phyloP scores from a whole-genome alignment of 2,329 filamentous ascomycete species.

The Colletotrichum sidae region DNA sequence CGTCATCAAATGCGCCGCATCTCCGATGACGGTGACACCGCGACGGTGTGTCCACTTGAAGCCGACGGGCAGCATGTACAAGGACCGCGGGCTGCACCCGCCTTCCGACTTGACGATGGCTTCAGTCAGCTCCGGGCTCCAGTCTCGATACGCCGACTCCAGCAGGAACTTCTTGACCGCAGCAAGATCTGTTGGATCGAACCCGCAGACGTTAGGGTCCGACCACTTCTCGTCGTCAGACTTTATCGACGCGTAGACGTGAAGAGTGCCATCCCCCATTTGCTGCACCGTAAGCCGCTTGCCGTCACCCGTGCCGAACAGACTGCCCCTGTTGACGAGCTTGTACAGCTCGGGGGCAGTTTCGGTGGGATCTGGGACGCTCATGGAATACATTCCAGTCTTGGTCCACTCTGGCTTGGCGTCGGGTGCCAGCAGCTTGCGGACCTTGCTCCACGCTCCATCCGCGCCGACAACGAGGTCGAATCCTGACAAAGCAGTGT shows the following conservation, averaged over 20 bases:
- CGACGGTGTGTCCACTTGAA: conserved; percentile 58
- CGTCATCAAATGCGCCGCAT: conserved; percentile 71
- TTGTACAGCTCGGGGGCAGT: conserved; percentile 56
- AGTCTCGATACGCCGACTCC: conserved; percentile 50
- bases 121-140: conserved; percentile 54
- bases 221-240: conserved; percentile 53
- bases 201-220: conserved; percentile 52
- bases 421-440: conserved; percentile 49
- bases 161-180: conserved; percentile 53
- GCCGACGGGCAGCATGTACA: conserved; percentile 66
- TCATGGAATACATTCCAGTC: conserved; percentile 56
- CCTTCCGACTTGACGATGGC: conserved; percentile 55
- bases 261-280: conserved; percentile 61
- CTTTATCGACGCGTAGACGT: conserved; percentile 51
- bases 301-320: conserved; percentile 58
- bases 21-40: conserved; percentile 67
- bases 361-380: conserved; percentile 53
- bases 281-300: conserved; percentile 53
- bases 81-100: conserved; percentile 52
- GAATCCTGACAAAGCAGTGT: conserved; percentile 50
- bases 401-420: conserved; percentile 59
- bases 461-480: conserved; percentile 53
- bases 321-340: conserved; percentile 59
- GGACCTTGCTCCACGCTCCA: conserved; percentile 52
- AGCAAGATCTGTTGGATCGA: conserved; percentile 54